phyloP scores from a whole-genome alignment of 495 filamentous ascomycete species.

The Choiromyces venosus region DNA sequence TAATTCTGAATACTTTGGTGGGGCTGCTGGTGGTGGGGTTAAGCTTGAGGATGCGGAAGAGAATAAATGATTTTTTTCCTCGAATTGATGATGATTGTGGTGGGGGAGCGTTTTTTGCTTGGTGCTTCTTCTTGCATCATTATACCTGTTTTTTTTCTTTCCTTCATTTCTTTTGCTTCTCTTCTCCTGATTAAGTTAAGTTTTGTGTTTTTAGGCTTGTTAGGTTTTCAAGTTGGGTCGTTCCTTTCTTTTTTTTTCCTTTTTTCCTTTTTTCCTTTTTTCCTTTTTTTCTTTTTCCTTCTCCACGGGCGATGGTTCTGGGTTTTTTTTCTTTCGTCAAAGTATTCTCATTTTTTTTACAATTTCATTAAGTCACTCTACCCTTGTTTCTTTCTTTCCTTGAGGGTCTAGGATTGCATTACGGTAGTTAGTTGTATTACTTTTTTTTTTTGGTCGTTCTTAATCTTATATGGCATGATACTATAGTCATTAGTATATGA shows the following conservation, averaged over 20 bases:
- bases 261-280: neutral
- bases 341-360: neutral
- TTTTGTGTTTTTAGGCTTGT: constrained; percentile 1
- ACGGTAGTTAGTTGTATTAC: neutral
- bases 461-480: too few relatives aligned
- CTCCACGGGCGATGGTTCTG: neutral
- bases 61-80: neutral
- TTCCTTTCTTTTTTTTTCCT: neutral
- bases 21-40: neutral
- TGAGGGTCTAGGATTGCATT: neutral
- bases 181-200: neutral
- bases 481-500: neutral
- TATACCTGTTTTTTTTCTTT: neutral
- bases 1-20: constrained; percentile 12
- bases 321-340: neutral
- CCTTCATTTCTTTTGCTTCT: neutral
- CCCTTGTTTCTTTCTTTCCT: neutral
- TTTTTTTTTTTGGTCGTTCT: neutral
- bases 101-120: neutral
- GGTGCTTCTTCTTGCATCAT: neutral
- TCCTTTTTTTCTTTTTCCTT: neutral
- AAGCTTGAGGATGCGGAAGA: neutral
- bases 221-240: neutral
- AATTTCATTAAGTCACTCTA: too few relatives aligned
- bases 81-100: neutral